Conservation (phyloP, 1,284 basidiomycete genomes). For the Testicularia cyperi region DNA sequence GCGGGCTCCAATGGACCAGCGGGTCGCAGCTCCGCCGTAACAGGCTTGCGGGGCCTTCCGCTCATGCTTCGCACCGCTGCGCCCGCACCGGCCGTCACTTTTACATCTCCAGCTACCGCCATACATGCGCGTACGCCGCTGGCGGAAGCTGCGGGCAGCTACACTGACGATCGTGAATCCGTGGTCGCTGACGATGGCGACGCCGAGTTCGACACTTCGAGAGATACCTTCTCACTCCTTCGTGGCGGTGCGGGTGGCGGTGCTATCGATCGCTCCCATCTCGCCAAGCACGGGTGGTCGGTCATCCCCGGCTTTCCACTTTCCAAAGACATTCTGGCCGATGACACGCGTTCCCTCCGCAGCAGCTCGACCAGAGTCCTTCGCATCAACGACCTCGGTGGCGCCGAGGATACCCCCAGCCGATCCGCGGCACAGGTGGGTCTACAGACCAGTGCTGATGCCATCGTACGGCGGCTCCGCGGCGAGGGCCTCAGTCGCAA, state of each 20-base stretch:
- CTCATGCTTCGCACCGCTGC: slow-evolving; percentile 26
- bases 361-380: slow-evolving; percentile 41
- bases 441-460: slow-evolving; percentile 49
- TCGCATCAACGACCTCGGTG: slow-evolving; percentile 36
- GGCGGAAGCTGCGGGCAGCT: slow-evolving; percentile 16
- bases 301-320: slow-evolving; percentile 52
- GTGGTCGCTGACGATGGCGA: slow-evolving; percentile 32
- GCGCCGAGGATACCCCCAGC: slow-evolving; percentile 25
- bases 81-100: slow-evolving; percentile 42
- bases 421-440: slow-evolving; percentile 30
- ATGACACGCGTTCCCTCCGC: slow-evolving; percentile 48
- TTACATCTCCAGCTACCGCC: slow-evolving; percentile 38
- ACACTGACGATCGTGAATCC: slow-evolving; percentile 35
- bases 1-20: too few species aligned
- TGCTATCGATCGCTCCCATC: slow-evolving; percentile 26
- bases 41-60: slow-evolving; percentile 8
- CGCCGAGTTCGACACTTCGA: slow-evolving; percentile 23
- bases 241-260: slow-evolving; percentile 18
- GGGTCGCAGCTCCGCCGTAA: not conserved
- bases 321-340: slow-evolving; percentile 51
- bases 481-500: slow-evolving; percentile 53
- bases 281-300: slow-evolving; percentile 42
- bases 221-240: slow-evolving; percentile 21
- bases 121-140: slow-evolving; percentile 20
- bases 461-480: slow-evolving; percentile 46